Conservation (phyloP, 176 grass and related monocot species). For the sorghum (Sorghum bicolor) region Sorghum_bicolor_NCBIv3 NC_012872.2:6394001-6394500, state of each 20-base stretch:
- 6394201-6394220: not conserved
- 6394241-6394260: not conserved
- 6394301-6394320: slow-evolving; percentile 34
- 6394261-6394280: not conserved
- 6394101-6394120: not conserved
- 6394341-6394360: not conserved
- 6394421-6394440: not conserved
- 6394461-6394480: slow-evolving; percentile 2
- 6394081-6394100: not conserved
- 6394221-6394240: not conserved
- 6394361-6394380: not conserved
- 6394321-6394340: not conserved
- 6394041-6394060: not conserved
- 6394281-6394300: not conserved
- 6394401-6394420: not conserved
- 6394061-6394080: not conserved
- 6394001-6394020: not conserved
- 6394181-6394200: not conserved
- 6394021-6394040: slow-evolving; percentile 17
- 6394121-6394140: not conserved
- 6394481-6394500: not conserved
- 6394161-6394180: not conserved
- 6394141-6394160: not conserved
- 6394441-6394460: slow-evolving; percentile 18
- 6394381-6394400: not conserved